Base-by-base conservation (phyloP, 495 filamentous ascomycete genomes). In the Cercophora samala region DNA sequence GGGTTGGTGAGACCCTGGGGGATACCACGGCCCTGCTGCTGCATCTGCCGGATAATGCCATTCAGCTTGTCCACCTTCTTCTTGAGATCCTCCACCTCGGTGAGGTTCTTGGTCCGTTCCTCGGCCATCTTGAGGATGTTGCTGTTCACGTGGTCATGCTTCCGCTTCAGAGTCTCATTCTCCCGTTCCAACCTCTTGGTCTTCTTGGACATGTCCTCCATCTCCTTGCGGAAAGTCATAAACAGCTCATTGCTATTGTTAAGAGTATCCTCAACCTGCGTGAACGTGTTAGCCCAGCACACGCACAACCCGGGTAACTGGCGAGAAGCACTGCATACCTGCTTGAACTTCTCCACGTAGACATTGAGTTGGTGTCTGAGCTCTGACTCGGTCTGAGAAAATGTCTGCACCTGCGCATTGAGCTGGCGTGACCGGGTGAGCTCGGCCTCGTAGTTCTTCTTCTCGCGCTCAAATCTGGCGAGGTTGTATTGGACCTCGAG, bases 191-290 rank as follows among this genome's bases (percentile, higher is more conserved):
- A 83, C 18, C 95, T 89, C 77, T 98, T 97, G 4, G 95, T 97
- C 82, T 98, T 98, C 82, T 97, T 97, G 0, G 93, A 97, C 96
- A 98, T 98, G 75, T 98, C 95, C 79, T 99, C 95, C 96, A 99
- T 98, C 78, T 99, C 95, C 80, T 97, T 98, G 42, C 95, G 89
- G 80, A 99, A 99, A 0, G 95, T 98, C 58, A 97, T 83, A 77
- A 98, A 99, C 61, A 99, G 86, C 76, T 98, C 95, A 82, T 99
- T 99, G 77, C 91, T 96, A 77, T 97, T 98, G 77, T 99, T 99
- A 21, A 99, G 84, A 4, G 95, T 98, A 78, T 99, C 96, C 84
- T 99, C 95, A 68, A 99, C 95, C 94, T 98, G 68, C 21, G 58
- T 46, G 69, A 54, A 21, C 29, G 13, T 32, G 26, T 68, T 58